Conservation (phyloP, 257 asterid genomes). For the Nicotiana undulata region DNA sequence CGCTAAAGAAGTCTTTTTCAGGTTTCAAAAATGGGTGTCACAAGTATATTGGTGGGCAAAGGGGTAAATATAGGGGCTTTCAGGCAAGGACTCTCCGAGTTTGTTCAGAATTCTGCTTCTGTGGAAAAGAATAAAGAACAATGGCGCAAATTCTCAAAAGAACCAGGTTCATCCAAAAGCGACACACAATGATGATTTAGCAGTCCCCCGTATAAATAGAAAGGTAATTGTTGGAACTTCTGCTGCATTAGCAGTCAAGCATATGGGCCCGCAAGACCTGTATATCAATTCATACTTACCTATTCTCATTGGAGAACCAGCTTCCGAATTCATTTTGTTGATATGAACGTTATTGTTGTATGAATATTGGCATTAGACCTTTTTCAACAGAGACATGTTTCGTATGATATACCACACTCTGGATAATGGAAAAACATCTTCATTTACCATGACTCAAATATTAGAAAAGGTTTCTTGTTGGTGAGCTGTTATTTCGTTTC, state of each 20-base stretch:
- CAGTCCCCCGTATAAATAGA: background rate
- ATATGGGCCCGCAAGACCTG: background rate
- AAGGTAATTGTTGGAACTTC: background rate
- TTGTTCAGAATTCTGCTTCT: slow-evolving; percentile 34
- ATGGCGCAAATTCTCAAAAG: slow-evolving; percentile 23
- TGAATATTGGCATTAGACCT: background rate
- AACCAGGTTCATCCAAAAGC: slow-evolving; percentile 27
- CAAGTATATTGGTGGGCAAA: slow-evolving; percentile 56
- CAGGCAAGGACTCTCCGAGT: slow-evolving; percentile 57
- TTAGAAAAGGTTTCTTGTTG: background rate
- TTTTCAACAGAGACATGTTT: background rate
- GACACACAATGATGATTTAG: slow-evolving; percentile 3
- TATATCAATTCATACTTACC: background rate
- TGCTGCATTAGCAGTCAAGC: background rate
- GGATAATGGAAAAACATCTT: background rate
- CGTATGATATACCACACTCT: background rate
- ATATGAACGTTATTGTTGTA: background rate
- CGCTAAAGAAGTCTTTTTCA: slow-evolving; percentile 7
- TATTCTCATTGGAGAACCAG: background rate
- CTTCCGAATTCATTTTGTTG: background rate
- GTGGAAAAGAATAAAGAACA: slow-evolving; percentile 36
- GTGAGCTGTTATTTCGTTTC: background rate
- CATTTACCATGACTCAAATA: background rate
- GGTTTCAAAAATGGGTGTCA: slow-evolving; percentile 81
- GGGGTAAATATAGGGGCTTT: slow-evolving; percentile 66